Evolutionary conservation across 2,329 filamentous ascomycete genomes (phyloP).

Genomic region (Trichoderma simmonsii): DNA sequence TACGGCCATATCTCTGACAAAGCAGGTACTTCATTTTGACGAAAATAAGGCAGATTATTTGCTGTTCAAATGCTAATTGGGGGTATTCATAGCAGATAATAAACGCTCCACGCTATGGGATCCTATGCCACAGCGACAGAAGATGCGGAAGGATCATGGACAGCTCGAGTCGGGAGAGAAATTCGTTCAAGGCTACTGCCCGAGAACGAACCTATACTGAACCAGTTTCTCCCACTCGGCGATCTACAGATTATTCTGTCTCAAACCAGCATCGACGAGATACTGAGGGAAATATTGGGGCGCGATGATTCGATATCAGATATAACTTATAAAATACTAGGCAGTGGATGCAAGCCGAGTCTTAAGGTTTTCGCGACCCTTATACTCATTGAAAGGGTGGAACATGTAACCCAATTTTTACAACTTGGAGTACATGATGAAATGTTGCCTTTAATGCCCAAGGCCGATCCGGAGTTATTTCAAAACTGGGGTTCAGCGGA

Average conservation of each 20-base stretch:
- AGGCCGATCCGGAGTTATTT: background rate
- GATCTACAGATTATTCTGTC: background rate
- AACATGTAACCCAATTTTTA: background rate
- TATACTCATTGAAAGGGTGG: background rate
- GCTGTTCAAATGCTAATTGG: too few relatives aligned
- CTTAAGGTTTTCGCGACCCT: background rate
- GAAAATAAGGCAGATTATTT: too few relatives aligned
- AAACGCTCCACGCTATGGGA: fast-evolving
- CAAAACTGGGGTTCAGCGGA: background rate
- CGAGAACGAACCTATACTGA: background rate
- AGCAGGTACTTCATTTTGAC: too few relatives aligned
- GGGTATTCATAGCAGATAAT: background rate
- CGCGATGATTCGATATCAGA: background rate
- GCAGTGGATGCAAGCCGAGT: background rate
- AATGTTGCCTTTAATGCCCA: background rate
- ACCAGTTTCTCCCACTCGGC: background rate
- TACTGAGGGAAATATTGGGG: background rate
- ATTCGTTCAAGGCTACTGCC: background rate
- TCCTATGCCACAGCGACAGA: background rate
- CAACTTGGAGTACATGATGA: background rate
- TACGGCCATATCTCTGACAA: too few relatives aligned
- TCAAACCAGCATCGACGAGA: fast-evolving
- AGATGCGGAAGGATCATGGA: background rate
- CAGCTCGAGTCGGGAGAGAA: background rate
- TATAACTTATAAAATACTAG: background rate